Evolutionary conservation across 441 rosid species (phyloP).

Genomic region (Flueggea neowawraea): DNA sequence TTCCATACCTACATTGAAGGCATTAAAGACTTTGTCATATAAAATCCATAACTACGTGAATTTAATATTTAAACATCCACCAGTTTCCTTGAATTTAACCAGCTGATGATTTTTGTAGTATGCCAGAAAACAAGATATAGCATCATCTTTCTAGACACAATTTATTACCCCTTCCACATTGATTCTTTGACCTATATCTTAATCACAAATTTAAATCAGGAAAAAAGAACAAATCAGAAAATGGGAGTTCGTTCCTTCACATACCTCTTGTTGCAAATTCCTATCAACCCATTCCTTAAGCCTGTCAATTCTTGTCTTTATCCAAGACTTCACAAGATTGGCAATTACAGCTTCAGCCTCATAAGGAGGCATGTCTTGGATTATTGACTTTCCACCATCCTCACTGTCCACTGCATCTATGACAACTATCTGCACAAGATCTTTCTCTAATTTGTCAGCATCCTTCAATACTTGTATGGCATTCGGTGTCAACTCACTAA

Average conservation of each 20-base stretch:
- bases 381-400: constrained; percentile 97
- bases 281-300: constrained; percentile 88
- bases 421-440: constrained; percentile 97
- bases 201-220: neutral
- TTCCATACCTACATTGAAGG: constrained; percentile 53
- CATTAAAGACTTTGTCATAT: neutral
- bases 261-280: constrained; percentile 89
- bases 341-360: constrained; percentile 87
- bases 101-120: too few relatives aligned
- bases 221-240: neutral
- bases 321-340: constrained; percentile 88
- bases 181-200: neutral
- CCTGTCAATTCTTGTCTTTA: constrained; percentile 70
- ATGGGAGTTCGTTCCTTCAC: neutral
- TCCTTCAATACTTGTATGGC: constrained; percentile 91
- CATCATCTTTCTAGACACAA: neutral
- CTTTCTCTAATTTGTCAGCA: constrained; percentile 95
- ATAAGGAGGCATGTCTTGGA: constrained; percentile 95
- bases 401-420: constrained; percentile 97
- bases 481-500: constrained; percentile 82
- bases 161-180: neutral
- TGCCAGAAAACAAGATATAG: too few relatives aligned
- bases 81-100: too few relatives aligned
- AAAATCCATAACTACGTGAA: too few relatives aligned
- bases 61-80: too few relatives aligned